Evolutionary conservation across 1,284 basidiomycete genomes (phyloP).

Genomic region (Ganoderma resinaceum): DNA sequence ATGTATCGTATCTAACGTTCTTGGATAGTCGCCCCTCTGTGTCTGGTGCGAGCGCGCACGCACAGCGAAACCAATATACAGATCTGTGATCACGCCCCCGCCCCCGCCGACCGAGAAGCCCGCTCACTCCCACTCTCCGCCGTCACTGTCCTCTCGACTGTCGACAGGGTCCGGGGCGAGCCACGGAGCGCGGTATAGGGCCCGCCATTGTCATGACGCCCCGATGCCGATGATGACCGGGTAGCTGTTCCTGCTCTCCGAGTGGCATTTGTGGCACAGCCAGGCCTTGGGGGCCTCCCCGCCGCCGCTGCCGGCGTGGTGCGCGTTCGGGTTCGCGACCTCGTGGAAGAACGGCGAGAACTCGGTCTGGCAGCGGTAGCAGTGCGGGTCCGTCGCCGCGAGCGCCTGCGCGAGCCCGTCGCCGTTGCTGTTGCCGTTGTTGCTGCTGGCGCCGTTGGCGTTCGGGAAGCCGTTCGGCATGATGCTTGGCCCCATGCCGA

Average conservation of each 20-base stretch:
- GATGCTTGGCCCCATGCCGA: not conserved
- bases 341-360: conserved; percentile 51
- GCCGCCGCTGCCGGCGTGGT: not conserved
- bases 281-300: conserved; percentile 37
- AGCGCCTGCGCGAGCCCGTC: conserved; percentile 4
- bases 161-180: not conserved
- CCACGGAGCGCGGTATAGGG: conserved; percentile 1
- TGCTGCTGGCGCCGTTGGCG: conserved; percentile 1
- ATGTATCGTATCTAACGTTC: conserved; percentile 9
- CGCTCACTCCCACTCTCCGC: not conserved
- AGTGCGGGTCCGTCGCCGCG: conserved; percentile 37
- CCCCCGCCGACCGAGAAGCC: not conserved
- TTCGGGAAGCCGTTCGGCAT: conserved; percentile 1
- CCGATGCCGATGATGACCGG: conserved; percentile 33
- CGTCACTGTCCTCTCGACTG: not conserved
- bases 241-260: conserved; percentile 36
- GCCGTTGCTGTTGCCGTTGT: not conserved
- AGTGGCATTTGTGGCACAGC: conserved; percentile 68
- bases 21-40: conserved; percentile 1
- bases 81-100: no score
- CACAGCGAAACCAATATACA: not conserved
- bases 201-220: conserved; percentile 27
- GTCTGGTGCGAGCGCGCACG: not conserved
- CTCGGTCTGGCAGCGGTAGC: conserved; percentile 45
- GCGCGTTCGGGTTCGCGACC: conserved; percentile 26